A percentile compares a stretch with the other conserved stretches of the same genome.
Conservation (phyloP, 345 rosid genomes). For the Linum usitatissimum region DNA sequence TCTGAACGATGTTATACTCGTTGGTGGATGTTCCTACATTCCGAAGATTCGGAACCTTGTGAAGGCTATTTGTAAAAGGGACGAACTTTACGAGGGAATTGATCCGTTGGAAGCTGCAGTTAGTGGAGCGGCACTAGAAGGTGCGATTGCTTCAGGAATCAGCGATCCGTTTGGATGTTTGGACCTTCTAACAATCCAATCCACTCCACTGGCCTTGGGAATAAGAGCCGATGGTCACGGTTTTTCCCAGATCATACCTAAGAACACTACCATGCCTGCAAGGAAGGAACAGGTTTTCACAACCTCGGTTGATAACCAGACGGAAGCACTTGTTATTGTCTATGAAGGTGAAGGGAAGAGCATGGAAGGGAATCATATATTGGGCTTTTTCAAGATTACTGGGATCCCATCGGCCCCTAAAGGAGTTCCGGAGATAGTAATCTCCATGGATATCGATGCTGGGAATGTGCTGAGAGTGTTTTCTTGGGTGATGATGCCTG, state of each 20-base stretch:
- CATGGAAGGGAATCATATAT: slow-evolving; percentile 60
- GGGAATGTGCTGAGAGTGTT: slow-evolving; percentile 49
- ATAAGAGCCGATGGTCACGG: slow-evolving; percentile 44
- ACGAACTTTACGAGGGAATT: slow-evolving; percentile 45
- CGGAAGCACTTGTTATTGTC: slow-evolving; percentile 54
- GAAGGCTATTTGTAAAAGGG: slow-evolving; percentile 35
- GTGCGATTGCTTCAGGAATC: slow-evolving; percentile 80
- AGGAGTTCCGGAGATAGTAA: slow-evolving; percentile 73
- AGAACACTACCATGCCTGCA: slow-evolving; percentile 66
- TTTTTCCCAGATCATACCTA: slow-evolving; percentile 52
- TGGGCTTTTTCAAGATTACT: slow-evolving; percentile 70
- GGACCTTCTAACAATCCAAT: slow-evolving; percentile 79
- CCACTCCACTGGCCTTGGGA: slow-evolving; percentile 57
- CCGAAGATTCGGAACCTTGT: slow-evolving; percentile 44
- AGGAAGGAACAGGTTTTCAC: slow-evolving; percentile 64
- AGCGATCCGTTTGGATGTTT: slow-evolving; percentile 71
- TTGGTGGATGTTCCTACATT: slow-evolving; percentile 77
- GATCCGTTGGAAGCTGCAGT: slow-evolving; percentile 72
- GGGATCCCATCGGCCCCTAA: slow-evolving; percentile 61
- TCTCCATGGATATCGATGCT: slow-evolving; percentile 89
- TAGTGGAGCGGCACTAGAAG: slow-evolving; percentile 76
- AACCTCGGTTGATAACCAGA: slow-evolving; percentile 54
- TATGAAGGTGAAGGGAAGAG: slow-evolving; percentile 76
- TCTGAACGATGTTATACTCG: slow-evolving; percentile 56
- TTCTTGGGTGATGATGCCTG: slow-evolving; percentile 58